phyloP scores from a whole-genome alignment of 2,329 filamentous ascomycete species.

The Scopulariopsis brevicaulis region DNA sequence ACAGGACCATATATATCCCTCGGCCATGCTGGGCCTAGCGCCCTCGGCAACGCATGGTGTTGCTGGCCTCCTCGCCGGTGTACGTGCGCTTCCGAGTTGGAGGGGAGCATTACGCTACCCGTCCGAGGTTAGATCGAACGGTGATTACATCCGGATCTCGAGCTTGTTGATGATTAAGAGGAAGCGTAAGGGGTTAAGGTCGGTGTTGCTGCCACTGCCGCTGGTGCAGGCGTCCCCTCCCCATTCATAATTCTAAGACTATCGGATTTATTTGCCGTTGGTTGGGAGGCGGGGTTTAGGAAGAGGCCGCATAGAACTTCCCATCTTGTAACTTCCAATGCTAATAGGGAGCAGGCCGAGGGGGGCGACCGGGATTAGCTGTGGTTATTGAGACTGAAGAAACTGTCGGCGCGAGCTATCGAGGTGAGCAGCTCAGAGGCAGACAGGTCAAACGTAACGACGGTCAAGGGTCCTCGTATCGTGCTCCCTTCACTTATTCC shows the following conservation, averaged over 20 bases:
- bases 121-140: neutral
- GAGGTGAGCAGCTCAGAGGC: too few relatives aligned
- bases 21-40: neutral
- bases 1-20: neutral
- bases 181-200: slow-evolving; percentile 15
- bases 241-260: too few relatives aligned
- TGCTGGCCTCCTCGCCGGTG: neutral
- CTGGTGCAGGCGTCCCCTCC: neutral
- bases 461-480: neutral
- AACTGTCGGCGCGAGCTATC: too few relatives aligned
- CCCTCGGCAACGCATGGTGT: neutral
- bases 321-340: too few relatives aligned
- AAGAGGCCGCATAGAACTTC: neutral
- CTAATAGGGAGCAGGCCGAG: too few relatives aligned
- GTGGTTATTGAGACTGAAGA: too few relatives aligned
- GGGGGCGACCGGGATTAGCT: too few relatives aligned
- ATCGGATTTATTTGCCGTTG: neutral
- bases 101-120: neutral
- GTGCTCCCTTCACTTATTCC: neutral
- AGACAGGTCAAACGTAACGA: neutral
- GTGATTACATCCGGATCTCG: slow-evolving; percentile 6
- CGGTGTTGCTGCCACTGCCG: neutral
- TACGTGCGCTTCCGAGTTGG: neutral
- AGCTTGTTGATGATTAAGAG: slow-evolving; percentile 27
- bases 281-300: neutral